Percentiles rank a stretch among this genome's conserved stretches.
Evolutionary conservation across 1,139 yeast species (phyloP).

Genomic region (Spathaspora sp.): DNA sequence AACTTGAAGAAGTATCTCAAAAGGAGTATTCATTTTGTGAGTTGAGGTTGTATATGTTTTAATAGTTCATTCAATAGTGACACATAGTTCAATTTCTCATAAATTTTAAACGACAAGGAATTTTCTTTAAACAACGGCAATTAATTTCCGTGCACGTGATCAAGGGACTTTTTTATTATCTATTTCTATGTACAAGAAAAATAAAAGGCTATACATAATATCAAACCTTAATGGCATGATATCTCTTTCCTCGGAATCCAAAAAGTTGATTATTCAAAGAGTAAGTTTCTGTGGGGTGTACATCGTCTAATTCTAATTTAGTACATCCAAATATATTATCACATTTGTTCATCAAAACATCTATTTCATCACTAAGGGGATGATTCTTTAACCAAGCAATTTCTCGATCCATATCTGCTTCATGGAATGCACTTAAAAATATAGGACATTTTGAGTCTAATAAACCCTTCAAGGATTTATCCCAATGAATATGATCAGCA

Average conservation of each 20-base stretch:
- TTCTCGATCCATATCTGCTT: constrained; percentile 69
- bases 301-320: constrained; percentile 90
- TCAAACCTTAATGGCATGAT: constrained; percentile 64
- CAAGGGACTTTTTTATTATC: neutral
- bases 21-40: constrained; percentile 24
- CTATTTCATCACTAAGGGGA: constrained; percentile 64
- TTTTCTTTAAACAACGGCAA: neutral
- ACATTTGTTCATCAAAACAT: constrained; percentile 73
- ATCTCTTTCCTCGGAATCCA: constrained; percentile 94
- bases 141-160: neutral
- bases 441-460: constrained; percentile 91
- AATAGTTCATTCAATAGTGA: neutral
- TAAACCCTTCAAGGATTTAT: constrained; percentile 77
- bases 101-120: neutral
- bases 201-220: constrained; percentile 10
- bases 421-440: constrained; percentile 87
- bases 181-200: constrained; percentile 7
- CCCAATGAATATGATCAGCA: constrained; percentile 81
- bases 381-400: constrained; percentile 70
- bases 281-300: constrained; percentile 88
- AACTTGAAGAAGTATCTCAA: constrained; percentile 20
- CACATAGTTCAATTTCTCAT: neutral
- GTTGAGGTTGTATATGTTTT: neutral
- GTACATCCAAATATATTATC: constrained; percentile 79
- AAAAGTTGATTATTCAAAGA: constrained; percentile 87